Evolutionary conservation across 345 rosid genomes (phyloP).

Genomic region (Melastoma malabathricum): DNA sequence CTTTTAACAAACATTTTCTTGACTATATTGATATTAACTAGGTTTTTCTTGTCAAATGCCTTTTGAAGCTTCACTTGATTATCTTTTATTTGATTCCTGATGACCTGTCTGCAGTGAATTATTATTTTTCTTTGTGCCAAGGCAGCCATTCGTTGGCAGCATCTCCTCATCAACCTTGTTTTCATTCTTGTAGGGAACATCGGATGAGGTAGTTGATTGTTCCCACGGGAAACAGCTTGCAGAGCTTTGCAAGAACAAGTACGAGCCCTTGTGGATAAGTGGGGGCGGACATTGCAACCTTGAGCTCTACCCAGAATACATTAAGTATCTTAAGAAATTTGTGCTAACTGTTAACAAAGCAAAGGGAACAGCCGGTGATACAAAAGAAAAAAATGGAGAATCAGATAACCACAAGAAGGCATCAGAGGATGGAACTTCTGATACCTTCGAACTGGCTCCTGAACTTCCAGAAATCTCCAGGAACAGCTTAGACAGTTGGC

Average conservation of each 20-base stretch:
- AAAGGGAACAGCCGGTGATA: constrained; percentile 26
- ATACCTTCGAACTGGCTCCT: constrained; percentile 53
- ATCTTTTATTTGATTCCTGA: too few species aligned
- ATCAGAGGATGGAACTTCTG: constrained; percentile 42
- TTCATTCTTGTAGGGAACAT: constrained; percentile 44
- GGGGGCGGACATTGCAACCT: constrained; percentile 93
- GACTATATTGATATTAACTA: too few species aligned
- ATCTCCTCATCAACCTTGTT: constrained; percentile 2
- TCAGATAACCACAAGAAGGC: constrained; percentile 33
- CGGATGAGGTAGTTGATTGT: constrained; percentile 83
- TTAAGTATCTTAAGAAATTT: constrained; percentile 63
- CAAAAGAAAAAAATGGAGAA: constrained; percentile 25
- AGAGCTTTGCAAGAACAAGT: constrained; percentile 72
- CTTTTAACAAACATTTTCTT: too few species aligned
- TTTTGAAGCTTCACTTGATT: too few species aligned
- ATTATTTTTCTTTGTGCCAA: too few species aligned
- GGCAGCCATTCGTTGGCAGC: background rate
- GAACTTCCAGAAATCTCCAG: constrained; percentile 78
- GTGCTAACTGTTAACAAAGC: constrained; percentile 43
- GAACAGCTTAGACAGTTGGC: constrained; percentile 92
- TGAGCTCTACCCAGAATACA: constrained; percentile 81
- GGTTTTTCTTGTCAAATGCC: too few species aligned
- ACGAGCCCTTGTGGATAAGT: constrained; percentile 75
- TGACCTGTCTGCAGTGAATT: too few species aligned
- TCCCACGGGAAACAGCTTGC: constrained; percentile 77